Percentiles rank a stretch among this genome's conserved stretches.
These are phyloP conservation scores for Rhodotorula babjevae DNA, from an alignment of 768 basidiomycete genomes.

Conservation along the genomic window DNA sequence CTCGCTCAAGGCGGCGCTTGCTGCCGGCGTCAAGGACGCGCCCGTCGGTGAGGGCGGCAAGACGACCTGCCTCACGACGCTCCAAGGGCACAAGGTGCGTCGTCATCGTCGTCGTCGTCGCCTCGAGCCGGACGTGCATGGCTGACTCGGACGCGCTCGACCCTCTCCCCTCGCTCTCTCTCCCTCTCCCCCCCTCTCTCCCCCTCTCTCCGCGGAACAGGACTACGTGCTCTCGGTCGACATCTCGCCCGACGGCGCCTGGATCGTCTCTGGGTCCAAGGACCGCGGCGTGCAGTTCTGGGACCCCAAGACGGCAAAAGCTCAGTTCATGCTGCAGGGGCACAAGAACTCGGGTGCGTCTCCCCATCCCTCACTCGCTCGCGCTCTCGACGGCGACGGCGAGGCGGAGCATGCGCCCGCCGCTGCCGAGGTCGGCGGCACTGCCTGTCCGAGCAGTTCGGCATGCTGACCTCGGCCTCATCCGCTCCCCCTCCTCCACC, in stretches of 20 bases:
- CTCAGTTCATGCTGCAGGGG: conserved; percentile 90
- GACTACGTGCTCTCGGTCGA: conserved; percentile 70
- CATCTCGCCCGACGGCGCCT: conserved; percentile 84
- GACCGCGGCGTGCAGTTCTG: conserved; percentile 94
- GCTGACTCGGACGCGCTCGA: no score
- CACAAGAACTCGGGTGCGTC: conserved; percentile 62
- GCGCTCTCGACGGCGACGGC: conserved; percentile 5
- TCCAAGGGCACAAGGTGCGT: conserved; percentile 77
- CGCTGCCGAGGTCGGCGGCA: no score
- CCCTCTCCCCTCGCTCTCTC: background rate
- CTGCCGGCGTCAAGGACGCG: conserved; percentile 37
- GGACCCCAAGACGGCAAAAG: conserved; percentile 69
- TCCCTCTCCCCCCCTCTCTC: background rate
- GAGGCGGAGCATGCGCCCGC: no score
- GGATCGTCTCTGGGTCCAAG: conserved; percentile 93
- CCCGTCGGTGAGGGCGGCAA: conserved; percentile 50
- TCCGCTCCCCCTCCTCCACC: background rate
- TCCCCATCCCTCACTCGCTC: no score
- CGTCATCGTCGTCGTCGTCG: background rate
- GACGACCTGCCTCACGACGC: conserved; percentile 68
- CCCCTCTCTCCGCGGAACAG: conserved; percentile 44
- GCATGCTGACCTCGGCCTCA: background rate
- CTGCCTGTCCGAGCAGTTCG: background rate
- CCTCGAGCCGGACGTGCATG: no score
- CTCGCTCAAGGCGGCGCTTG: conserved; percentile 33